Evolutionary conservation across 2,329 filamentous ascomycete genomes (phyloP).

Genomic region (Fusarium subtropicale): DNA sequence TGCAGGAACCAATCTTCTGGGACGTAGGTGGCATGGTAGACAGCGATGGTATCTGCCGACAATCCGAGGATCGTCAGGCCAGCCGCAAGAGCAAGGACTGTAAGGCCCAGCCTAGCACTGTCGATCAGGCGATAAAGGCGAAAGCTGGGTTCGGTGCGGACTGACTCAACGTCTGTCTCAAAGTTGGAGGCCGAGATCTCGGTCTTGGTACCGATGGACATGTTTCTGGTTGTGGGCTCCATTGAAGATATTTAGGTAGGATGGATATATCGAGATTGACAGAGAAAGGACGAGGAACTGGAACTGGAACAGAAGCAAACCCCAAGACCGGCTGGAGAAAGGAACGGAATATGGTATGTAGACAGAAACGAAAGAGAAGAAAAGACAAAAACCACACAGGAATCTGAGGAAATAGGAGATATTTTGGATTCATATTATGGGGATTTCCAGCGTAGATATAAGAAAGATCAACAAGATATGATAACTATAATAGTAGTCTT

Average conservation of each 20-base stretch:
- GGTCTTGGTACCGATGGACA: constrained; percentile 53
- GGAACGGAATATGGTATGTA: constrained; percentile 14
- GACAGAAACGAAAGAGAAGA: constrained; percentile 9
- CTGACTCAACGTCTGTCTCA: constrained; percentile 58
- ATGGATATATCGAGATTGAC: constrained; percentile 1
- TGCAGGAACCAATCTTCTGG: constrained; percentile 61
- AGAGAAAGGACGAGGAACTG: constrained; percentile 1
- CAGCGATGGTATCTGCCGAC: constrained; percentile 64
- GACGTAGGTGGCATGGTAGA: constrained; percentile 67
- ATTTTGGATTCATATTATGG: not conserved
- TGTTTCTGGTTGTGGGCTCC: constrained; percentile 34
- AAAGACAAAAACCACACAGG: not conserved
- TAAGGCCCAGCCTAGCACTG: constrained; percentile 60
- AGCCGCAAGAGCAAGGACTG: constrained; percentile 61
- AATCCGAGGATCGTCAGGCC: constrained; percentile 66
- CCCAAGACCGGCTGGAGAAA: constrained; percentile 27
- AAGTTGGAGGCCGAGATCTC: constrained; percentile 60
- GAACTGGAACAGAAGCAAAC: constrained; percentile 15
- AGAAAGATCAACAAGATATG: constrained; percentile 20
- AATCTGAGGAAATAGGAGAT: constrained; percentile 7
- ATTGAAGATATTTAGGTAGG: constrained; percentile 3
- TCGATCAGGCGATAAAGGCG: constrained; percentile 57
- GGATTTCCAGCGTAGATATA: constrained; percentile 41
- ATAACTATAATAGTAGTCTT: constrained; percentile 11
- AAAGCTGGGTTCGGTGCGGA: constrained; percentile 53